A percentile compares a stretch with the other conserved stretches of the same genome.
Evolutionary conservation across 2,329 filamentous ascomycete genomes (phyloP).

Genomic region (Aspergillus fumigatus): DNA sequence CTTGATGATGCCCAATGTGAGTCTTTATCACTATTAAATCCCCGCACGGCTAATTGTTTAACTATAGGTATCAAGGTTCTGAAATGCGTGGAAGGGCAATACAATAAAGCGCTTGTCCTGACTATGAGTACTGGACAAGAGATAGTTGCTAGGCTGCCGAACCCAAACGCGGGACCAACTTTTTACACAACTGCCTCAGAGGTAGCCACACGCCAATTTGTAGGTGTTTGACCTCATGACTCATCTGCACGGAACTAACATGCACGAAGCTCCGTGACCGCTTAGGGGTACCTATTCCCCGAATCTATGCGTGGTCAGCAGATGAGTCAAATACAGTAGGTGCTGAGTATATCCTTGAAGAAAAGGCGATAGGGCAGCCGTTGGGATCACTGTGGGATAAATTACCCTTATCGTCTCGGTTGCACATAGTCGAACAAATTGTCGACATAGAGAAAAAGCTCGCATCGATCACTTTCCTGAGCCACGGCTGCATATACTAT

Average conservation of each 20-base stretch:
- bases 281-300: conserved; percentile 31
- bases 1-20: background rate
- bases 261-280: conserved; percentile 8
- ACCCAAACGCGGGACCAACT: conserved; percentile 11
- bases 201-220: conserved; percentile 22
- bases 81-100: conserved; percentile 22
- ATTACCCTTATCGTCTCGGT: conserved; percentile 7
- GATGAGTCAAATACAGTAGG: conserved; percentile 33
- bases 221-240: conserved; percentile 6
- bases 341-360: conserved; percentile 40
- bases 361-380: conserved; percentile 26
- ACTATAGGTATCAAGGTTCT: conserved; percentile 15
- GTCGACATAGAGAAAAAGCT: conserved; percentile 20
- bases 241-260: too few species aligned
- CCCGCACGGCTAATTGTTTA: background rate
- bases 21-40: background rate
- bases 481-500: conserved; percentile 21
- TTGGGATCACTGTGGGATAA: conserved; percentile 29
- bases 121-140: conserved; percentile 13
- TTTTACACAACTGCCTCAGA: conserved; percentile 20
- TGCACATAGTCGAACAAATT: conserved; percentile 13
- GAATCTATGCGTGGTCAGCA: conserved; percentile 31
- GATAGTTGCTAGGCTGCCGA: conserved; percentile 6
- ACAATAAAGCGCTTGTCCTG: conserved; percentile 23
- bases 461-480: conserved; percentile 13